Base-by-base conservation (phyloP, 169 alveolate species). In the Besnoitia besnoiti region DNA sequence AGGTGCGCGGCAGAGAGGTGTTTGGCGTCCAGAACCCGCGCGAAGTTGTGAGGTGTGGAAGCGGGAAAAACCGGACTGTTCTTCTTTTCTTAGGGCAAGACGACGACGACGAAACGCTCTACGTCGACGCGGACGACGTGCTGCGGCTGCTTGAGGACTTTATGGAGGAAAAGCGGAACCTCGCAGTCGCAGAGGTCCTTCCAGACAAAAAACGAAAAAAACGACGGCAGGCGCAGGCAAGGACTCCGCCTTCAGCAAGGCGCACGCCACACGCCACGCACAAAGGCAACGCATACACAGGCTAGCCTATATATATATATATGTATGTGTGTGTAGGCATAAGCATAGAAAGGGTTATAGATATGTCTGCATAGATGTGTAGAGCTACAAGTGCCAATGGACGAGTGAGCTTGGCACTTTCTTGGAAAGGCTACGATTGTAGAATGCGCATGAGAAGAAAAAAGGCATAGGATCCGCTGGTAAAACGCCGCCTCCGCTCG, bases 81-180 rank as follows among this genome's bases (percentile, higher is more conserved):
- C 30, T 19, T 16, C 82, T n/a, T 8, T 30, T 19, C 12, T 35
- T 87, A 89, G 92, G 95, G 3, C 95, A 93, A 47, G 95, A 93
- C 80, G 89, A 85, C 33, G 95, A 93, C 76, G 95, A 93, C 76
- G 95, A 93, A 47, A 82, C 95, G 39, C 93, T 89, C 44, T 75
- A 80, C 62, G 89, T 85, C 12, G 95, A 93, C n/a, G 91, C 95
- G 0, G 95, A 93, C 77, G 95, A 93, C 85, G 93, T 93, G 16
- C 77, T 93, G 21, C 55, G 62, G 21, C 40, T 88, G 4, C 82
- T 93, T 27, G 76, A 75, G 59, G 95, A 88, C 30, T 93, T 93
- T 62, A 61, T 79, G 35, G 89, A 67, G 44, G 95, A 85, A n/a
- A 93, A 93, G 59, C 14, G 44, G 24, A 67, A 67, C 42, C 80